These are phyloP conservation scores for Hypericum perforatum DNA, from an alignment of 345 rosid species.

Conservation along the genomic window DNA sequence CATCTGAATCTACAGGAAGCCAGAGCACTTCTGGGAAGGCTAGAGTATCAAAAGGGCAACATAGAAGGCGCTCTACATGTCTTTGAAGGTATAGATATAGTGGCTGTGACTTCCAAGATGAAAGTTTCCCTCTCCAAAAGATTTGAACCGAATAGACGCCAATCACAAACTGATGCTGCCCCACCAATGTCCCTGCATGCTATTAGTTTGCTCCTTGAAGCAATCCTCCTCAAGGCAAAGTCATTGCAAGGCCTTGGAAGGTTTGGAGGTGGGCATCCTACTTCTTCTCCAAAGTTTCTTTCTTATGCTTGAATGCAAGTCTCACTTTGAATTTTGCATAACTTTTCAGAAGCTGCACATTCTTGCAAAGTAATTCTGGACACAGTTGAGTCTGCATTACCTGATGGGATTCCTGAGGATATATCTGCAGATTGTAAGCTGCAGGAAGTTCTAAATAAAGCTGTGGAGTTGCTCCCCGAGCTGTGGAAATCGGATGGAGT, in stretches of 20 bases:
- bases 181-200: constrained; percentile 64
- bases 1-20: constrained; percentile 43
- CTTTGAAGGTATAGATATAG: constrained; percentile 59
- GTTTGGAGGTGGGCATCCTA: constrained; percentile 32
- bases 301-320: background rate
- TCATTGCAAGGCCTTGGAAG: constrained; percentile 56
- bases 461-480: constrained; percentile 7
- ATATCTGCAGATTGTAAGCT: constrained; percentile 2
- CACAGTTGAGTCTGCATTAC: constrained; percentile 9
- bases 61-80: constrained; percentile 59
- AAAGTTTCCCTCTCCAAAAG: constrained; percentile 38
- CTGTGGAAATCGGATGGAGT: constrained; percentile 3
- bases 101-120: constrained; percentile 44
- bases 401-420: constrained; percentile 5
- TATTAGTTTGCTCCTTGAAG: constrained; percentile 51
- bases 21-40: constrained; percentile 64
- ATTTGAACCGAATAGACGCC: constrained; percentile 30
- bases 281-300: background rate
- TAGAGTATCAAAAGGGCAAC: constrained; percentile 64
- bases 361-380: constrained; percentile 9
- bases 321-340: background rate
- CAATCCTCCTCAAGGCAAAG: constrained; percentile 54
- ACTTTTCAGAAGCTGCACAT: constrained; percentile 5
- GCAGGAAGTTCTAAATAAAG: constrained; percentile 10
- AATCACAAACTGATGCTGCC: constrained; percentile 31